These are phyloP conservation scores for Zoysia matrella DNA, from an alignment of 202 grass and related monocot species.

Conservation along the genomic window DNA sequence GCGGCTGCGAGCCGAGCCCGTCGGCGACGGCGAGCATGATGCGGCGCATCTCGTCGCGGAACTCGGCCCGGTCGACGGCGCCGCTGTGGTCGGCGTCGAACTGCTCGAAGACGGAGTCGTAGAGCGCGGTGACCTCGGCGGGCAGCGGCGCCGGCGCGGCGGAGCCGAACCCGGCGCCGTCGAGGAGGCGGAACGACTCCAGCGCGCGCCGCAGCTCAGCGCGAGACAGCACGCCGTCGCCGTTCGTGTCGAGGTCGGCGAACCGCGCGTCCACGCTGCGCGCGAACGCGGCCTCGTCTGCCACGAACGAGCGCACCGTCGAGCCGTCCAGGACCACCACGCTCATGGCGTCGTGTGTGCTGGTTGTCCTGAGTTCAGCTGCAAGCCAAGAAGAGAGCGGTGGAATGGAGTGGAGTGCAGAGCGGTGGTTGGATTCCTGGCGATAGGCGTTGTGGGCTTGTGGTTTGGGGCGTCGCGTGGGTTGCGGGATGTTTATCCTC, in stretches of 20 bases:
- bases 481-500: neutral
- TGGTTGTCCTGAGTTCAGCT: neutral
- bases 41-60: constrained; percentile 83
- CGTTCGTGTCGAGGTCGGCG: constrained; percentile 80
- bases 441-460: neutral
- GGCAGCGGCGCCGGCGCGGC: constrained; percentile 53
- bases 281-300: constrained; percentile 73
- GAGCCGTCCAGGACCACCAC: constrained; percentile 81
- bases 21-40: constrained; percentile 96
- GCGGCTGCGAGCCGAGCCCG: constrained; percentile 74
- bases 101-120: constrained; percentile 92
- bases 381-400: neutral
- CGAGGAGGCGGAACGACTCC: constrained; percentile 94
- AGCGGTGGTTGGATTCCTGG: no score
- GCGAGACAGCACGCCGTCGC: constrained; percentile 90
- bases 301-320: constrained; percentile 82
- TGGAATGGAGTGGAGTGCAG: neutral
- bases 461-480: neutral
- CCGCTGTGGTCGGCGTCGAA: constrained; percentile 93
- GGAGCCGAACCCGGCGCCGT: constrained; percentile 68
- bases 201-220: constrained; percentile 86
- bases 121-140: constrained; percentile 70
- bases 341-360: constrained; percentile 44
- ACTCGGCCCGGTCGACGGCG: constrained; percentile 79
- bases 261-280: constrained; percentile 75